Evolutionary conservation across 306 rosid species (phyloP).

Genomic region (Styphnolobium japonicum): DNA sequence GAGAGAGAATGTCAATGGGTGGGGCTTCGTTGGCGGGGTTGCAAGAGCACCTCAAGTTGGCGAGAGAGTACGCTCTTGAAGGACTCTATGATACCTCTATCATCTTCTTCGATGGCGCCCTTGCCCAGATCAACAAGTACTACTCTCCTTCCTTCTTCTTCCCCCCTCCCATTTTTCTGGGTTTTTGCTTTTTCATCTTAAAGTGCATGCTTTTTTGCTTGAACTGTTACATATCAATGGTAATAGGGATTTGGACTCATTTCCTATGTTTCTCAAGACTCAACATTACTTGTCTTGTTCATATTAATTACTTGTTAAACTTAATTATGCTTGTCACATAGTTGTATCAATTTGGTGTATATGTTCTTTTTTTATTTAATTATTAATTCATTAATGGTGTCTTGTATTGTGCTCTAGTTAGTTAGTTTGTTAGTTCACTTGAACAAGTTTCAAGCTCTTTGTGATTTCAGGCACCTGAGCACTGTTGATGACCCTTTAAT

Average conservation of each 20-base stretch:
- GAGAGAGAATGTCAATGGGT: constrained; percentile 48
- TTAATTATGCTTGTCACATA: not conserved
- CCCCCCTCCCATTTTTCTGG: not conserved
- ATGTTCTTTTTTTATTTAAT: not conserved
- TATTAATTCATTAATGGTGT: too few relatives aligned
- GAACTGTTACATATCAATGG: not conserved
- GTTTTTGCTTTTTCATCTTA: too few relatives aligned
- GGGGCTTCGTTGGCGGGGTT: constrained; percentile 69
- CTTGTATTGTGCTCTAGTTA: not conserved
- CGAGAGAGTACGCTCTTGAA: constrained; percentile 92
- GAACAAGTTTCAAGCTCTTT: too few relatives aligned
- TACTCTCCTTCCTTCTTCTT: too few relatives aligned
- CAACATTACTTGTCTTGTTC: not conserved
- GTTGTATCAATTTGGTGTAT: not conserved
- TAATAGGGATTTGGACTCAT: not conserved
- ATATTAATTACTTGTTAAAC: not conserved
- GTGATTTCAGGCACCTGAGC: constrained; percentile 49
- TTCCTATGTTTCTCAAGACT: not conserved
- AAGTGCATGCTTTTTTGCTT: too few relatives aligned
- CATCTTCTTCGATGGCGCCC: constrained; percentile 93
- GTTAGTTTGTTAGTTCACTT: too few relatives aligned
- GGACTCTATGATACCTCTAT: constrained; percentile 89
- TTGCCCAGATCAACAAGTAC: constrained; percentile 99
- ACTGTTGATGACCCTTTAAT: constrained; percentile 75
- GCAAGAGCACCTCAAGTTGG: constrained; percentile 90